Evolutionary conservation across 768 basidiomycete species (phyloP).

Genomic region (Leccinellum luteum): DNA sequence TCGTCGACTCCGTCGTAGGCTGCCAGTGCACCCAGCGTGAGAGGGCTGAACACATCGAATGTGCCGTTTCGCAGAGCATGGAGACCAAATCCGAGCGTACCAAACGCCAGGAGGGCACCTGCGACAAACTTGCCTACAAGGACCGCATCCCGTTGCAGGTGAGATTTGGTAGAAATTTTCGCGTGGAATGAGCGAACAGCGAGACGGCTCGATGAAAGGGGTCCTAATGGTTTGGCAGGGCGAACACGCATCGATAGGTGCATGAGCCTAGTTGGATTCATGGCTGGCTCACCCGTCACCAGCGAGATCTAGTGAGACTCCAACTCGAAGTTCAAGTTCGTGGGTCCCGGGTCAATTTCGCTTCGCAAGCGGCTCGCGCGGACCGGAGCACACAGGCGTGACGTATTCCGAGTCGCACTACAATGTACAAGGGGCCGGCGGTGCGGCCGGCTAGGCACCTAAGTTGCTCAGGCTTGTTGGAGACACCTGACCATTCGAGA

Average conservation of each 20-base stretch:
- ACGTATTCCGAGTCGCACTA: no score
- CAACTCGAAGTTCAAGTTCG: not conserved
- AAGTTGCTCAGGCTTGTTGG: no score
- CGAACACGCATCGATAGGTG: not conserved
- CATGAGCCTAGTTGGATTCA: not conserved
- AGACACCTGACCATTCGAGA: no score
- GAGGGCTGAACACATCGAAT: conserved; percentile 5
- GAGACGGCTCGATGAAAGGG: not conserved
- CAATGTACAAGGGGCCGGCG: no score
- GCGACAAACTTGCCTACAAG: conserved; percentile 11
- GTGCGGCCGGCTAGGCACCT: no score
- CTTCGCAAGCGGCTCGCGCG: no score
- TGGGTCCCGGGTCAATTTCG: not conserved
- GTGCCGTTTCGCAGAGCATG: conserved; percentile 12
- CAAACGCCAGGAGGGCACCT: conserved; percentile 21
- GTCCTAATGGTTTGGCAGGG: not conserved
- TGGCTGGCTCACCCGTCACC: not conserved
- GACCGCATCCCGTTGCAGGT: conserved; percentile 4
- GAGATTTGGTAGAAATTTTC: not conserved
- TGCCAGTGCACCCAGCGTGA: not conserved
- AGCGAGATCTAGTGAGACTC: no score
- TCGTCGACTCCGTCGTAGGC: not conserved
- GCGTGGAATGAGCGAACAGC: not conserved
- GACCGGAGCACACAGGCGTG: no score
- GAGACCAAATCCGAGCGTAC: conserved; percentile 18